Conservation (phyloP, 2,329 filamentous ascomycete species). For the Ustulina deusta region DNA sequence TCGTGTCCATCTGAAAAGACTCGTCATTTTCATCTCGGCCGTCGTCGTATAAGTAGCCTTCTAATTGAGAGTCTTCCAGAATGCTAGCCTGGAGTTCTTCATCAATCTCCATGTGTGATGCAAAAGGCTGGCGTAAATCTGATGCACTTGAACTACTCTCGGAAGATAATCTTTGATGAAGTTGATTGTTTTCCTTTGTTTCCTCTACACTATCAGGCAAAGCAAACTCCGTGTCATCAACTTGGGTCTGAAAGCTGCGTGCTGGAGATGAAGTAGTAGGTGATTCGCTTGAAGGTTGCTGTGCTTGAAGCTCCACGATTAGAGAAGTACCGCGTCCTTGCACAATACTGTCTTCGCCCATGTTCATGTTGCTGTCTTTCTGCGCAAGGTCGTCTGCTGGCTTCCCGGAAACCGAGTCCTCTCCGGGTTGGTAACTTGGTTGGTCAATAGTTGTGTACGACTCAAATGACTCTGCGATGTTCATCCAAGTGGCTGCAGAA, state of each 20-base stretch:
- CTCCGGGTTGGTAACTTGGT: background rate
- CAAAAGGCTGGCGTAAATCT: conserved; percentile 38
- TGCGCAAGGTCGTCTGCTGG: background rate
- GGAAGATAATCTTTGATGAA: background rate
- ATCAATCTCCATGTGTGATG: conserved; percentile 47
- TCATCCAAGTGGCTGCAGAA: conserved; percentile 23
- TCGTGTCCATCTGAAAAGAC: background rate
- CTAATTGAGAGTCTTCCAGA: conserved; percentile 40
- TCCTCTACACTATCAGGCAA: conserved; percentile 33
- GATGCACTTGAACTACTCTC: conserved; percentile 14
- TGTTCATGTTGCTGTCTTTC: conserved; percentile 1
- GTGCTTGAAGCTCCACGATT: conserved; percentile 7
- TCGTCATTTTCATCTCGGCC: conserved; percentile 1
- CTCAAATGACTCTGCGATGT: conserved; percentile 35
- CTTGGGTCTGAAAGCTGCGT: conserved; percentile 43
- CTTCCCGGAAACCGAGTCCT: background rate
- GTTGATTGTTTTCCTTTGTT: conserved; percentile 9
- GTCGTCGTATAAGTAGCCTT: conserved; percentile 14
- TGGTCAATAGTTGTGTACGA: conserved; percentile 23
- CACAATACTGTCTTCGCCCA: background rate
- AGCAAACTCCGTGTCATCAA: conserved; percentile 33
- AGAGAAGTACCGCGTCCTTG: conserved; percentile 6
- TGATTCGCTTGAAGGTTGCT: conserved; percentile 4
- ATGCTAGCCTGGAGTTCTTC: conserved; percentile 50
- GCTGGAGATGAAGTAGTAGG: conserved; percentile 37